Base-by-base conservation (phyloP, 2,329 filamentous ascomycete species). In the Pseudogymnoascus sp. region DNA sequence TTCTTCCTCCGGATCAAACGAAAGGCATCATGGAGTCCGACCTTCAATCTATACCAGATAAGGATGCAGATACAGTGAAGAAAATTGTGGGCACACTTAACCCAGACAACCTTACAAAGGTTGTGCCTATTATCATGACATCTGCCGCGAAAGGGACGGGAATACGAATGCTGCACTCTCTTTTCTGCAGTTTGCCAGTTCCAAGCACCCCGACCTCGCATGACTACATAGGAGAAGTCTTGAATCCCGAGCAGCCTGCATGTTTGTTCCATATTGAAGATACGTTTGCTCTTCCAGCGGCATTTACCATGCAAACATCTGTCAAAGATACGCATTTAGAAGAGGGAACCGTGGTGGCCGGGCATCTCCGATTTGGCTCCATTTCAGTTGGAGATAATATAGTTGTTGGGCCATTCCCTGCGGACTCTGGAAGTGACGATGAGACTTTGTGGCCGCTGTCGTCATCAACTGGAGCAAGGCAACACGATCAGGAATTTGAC, bases 191-290 rank as follows among this genome's bases (percentile, higher is more conserved):
- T 63, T 79, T 99, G 42, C 93, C 93, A 0, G 80, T 93, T 21
- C 87, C 88, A 5, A 76, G 80, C 1, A 70, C 75, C 0, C 81
- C 82, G 6, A 83, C 81, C 1, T 72, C 81, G 0, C 77, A 78
- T 60, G 83, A 86, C 68, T 83, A 80, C 65, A 75, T 81, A n/a
- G 81, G 82, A 1, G 77, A 77, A 45, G 78, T 78, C 1, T 71
- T 85, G 62, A 85, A 86, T 64, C 84, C 84, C 0, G 80, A 86
- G 64, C 81, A 84, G 63, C 83, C 86, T 1, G 78, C 79, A 4
- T 83, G 83, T 36, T 77, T 97, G 1, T 97, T 97, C 71, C 90
- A 97, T 71, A 84, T 97, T 23, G 93, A 97, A 72, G 93, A 97
- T 69, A 86, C 92, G 1, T 97, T 96, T 74, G 89, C 84, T 64